A percentile compares a stretch with the other conserved stretches of the same genome.
phyloP scores from a whole-genome alignment of 208 protist species.

The Phytomonas serpens region DNA sequence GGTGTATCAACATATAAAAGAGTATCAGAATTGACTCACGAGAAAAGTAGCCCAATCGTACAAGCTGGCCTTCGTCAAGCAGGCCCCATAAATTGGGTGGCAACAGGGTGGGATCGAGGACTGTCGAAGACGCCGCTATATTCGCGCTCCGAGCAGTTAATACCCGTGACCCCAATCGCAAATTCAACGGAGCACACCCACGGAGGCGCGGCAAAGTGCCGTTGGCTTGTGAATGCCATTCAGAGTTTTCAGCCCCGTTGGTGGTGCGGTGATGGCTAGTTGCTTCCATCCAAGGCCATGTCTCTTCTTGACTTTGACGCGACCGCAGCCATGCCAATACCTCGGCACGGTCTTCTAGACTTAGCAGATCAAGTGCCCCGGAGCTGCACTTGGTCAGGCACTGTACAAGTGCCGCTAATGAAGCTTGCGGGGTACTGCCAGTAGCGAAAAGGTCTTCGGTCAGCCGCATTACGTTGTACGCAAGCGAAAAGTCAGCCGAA shows the following conservation, averaged over 20 bases:
- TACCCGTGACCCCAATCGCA: conserved; percentile 5
- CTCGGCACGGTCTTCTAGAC: conserved; percentile 7
- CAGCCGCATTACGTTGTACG: conserved; percentile 11
- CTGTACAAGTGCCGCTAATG: conserved; percentile 17
- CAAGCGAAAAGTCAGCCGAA: conserved; percentile 9
- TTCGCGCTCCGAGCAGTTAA: not conserved
- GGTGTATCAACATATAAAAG: conserved; percentile 49
- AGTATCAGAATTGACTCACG: conserved; percentile 47
- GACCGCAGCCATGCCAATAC: conserved; percentile 22
- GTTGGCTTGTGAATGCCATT: not conserved
- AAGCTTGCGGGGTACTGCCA: conserved; percentile 18
- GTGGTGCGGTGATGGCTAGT: not conserved
- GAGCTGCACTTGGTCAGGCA: conserved; percentile 19
- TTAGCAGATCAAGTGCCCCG: conserved; percentile 22
- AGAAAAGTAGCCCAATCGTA: conserved; percentile 46
- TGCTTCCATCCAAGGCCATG: conserved; percentile 1
- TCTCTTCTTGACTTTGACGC: conserved; percentile 16
- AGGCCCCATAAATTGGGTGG: conserved; percentile 40
- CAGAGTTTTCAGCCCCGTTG: not conserved
- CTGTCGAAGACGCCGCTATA: not conserved
- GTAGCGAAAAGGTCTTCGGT: conserved; percentile 15
- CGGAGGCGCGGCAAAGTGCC: not conserved
- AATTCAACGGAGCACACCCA: not conserved
- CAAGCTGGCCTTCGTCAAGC: conserved; percentile 36
- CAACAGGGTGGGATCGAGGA: conserved; percentile 13